Evolutionary conservation across 768 basidiomycete species (phyloP).

Genomic region (Suillus tomentosus): DNA sequence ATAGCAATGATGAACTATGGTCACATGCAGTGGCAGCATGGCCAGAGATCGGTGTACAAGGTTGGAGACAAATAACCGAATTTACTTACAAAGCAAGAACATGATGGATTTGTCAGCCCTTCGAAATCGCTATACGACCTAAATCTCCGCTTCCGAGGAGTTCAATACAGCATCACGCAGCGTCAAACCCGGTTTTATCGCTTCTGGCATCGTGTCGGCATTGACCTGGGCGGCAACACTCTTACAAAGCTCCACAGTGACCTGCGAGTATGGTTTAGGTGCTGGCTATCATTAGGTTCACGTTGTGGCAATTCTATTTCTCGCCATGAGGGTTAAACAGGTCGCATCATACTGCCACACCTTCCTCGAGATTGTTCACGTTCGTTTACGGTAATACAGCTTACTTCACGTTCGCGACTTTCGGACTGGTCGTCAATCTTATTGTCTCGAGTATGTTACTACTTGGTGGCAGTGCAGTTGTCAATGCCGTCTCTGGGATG

Average conservation of each 20-base stretch:
- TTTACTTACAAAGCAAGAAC: too few species aligned
- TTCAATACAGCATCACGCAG: constrained; percentile 31
- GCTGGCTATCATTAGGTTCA: constrained; percentile 30
- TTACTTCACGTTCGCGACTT: constrained; percentile 30
- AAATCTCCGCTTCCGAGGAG: constrained; percentile 28
- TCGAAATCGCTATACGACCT: constrained; percentile 30
- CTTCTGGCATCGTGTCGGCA: constrained; percentile 27
- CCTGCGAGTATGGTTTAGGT: constrained; percentile 29
- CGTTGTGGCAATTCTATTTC: constrained; percentile 20
- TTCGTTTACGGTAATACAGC: constrained; percentile 29
- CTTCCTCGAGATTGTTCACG: constrained; percentile 38
- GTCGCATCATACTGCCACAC: constrained; percentile 38
- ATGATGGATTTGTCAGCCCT: constrained; percentile 19
- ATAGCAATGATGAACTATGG: not conserved
- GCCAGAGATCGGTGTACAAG: not conserved
- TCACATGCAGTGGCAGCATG: not conserved
- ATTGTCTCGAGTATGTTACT: constrained; percentile 40
- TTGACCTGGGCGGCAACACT: constrained; percentile 36
- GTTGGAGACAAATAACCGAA: not conserved
- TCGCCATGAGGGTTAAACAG: constrained; percentile 33
- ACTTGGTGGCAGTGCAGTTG: constrained; percentile 40
- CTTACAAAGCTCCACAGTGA: constrained; percentile 33
- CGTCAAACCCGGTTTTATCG: constrained; percentile 21
- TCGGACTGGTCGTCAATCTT: constrained; percentile 24
- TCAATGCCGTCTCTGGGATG: constrained; percentile 43